Percentiles rank a stretch among this genome's conserved stretches.
phyloP scores from a whole-genome alignment of 192 early-diverging fungal species.

The Linnemannia schmuckeri region DNA sequence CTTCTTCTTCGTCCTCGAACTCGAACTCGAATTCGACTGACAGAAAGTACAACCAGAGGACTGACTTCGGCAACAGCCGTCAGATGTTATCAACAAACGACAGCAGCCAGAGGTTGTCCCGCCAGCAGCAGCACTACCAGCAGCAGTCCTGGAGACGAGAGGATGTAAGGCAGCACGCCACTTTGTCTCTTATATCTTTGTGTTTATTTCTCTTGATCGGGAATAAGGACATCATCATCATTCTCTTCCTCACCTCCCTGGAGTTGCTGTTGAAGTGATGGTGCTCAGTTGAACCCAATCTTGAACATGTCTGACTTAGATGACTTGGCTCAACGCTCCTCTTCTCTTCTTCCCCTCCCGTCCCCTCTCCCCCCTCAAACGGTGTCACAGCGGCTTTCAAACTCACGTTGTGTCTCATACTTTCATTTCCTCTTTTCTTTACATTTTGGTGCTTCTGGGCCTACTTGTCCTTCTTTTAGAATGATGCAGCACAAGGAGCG shows the following conservation, averaged over 20 bases:
- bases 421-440: background rate
- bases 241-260: background rate
- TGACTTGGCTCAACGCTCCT: background rate
- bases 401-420: background rate
- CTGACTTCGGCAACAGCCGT: background rate
- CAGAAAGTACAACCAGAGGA: background rate
- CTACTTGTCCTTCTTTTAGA: background rate
- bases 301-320: background rate
- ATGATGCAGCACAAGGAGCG: conserved; percentile 12
- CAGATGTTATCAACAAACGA: background rate
- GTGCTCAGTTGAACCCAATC: background rate
- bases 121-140: background rate
- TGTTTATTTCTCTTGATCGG: background rate
- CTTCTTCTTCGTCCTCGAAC: background rate
- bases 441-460: background rate
- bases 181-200: background rate
- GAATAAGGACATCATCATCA: background rate
- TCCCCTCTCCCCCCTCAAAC: background rate
- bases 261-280: background rate
- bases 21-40: background rate
- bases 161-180: background rate
- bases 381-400: background rate
- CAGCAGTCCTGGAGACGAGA: conserved; percentile 23
- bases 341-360: background rate
- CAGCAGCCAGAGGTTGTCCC: background rate